Evolutionary conservation across 2,329 filamentous ascomycete genomes (phyloP).

Genomic region (Aureobasidium namibiae): DNA sequence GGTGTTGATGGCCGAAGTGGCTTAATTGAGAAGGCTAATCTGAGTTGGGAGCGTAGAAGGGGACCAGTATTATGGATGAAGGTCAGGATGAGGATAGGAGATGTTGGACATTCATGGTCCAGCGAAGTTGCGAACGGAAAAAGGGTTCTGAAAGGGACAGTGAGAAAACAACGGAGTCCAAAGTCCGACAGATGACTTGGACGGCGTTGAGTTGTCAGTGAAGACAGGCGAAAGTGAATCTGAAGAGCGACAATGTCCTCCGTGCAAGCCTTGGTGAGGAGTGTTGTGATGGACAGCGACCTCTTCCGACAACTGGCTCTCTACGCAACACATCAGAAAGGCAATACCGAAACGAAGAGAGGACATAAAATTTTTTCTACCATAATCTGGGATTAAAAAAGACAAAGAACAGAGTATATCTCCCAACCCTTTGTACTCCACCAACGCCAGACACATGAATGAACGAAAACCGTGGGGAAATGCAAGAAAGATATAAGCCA

Average conservation of each 20-base stretch:
- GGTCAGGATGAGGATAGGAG: too few relatives aligned
- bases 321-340: too few relatives aligned
- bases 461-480: neutral
- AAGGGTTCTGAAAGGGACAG: too few relatives aligned
- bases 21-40: neutral
- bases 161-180: too few relatives aligned
- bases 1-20: neutral
- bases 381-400: neutral
- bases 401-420: neutral
- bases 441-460: conserved; percentile 13
- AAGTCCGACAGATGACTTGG: too few relatives aligned
- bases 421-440: conserved; percentile 6
- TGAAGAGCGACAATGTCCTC: neutral
- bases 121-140: too few relatives aligned
- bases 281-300: neutral
- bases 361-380: conserved; percentile 7
- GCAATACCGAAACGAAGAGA: neutral
- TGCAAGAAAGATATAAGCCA: neutral
- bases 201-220: too few relatives aligned
- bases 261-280: neutral
- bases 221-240: too few relatives aligned
- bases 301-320: too few relatives aligned
- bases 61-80: too few relatives aligned
- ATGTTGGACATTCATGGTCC: too few relatives aligned
- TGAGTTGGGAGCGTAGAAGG: too few relatives aligned